Percentiles rank a stretch among this genome's conserved stretches.
Evolutionary conservation across 352 stramenopile genomes (phyloP).

Genomic region (Globisporangium parvum): DNA sequence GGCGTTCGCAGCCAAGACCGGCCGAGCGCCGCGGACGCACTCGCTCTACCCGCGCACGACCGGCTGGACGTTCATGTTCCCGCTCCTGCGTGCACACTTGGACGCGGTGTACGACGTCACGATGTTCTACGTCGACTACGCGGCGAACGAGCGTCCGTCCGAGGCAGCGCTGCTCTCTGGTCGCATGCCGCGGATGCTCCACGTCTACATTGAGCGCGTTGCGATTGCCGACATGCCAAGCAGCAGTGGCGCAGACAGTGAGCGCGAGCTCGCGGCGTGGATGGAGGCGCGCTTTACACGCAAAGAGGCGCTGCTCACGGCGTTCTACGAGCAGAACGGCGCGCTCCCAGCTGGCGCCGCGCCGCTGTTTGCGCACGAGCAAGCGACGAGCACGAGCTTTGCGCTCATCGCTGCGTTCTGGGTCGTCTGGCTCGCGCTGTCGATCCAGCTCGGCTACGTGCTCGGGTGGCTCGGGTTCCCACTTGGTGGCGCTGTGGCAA

Average conservation of each 20-base stretch:
- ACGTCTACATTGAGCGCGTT: conserved; percentile 70
- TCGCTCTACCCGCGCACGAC: conserved; percentile 76
- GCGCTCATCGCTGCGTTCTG: conserved; percentile 45
- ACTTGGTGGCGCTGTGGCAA: conserved; percentile 16
- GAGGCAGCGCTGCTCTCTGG: conserved; percentile 57
- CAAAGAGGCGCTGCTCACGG: conserved; percentile 57
- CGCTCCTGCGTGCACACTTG: conserved; percentile 43
- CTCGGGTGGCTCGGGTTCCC: conserved; percentile 25
- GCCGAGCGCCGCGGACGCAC: conserved; percentile 36
- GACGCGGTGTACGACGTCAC: conserved; percentile 77
- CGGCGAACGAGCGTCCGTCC: conserved; percentile 52
- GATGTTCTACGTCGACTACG: conserved; percentile 77
- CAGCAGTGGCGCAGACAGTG: conserved; percentile 21
- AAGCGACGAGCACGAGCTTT: conserved; percentile 23
- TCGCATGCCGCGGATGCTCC: conserved; percentile 47
- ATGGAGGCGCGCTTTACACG: conserved; percentile 58
- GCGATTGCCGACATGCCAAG: conserved; percentile 29
- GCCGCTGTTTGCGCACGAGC: conserved; percentile 30
- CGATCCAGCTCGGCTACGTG: conserved; percentile 20
- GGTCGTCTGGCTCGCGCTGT: conserved; percentile 29
- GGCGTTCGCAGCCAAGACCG: conserved; percentile 48
- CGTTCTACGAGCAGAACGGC: conserved; percentile 53
- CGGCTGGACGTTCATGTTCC: conserved; percentile 74
- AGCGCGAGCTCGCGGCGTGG: conserved; percentile 37
- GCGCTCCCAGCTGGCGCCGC: conserved; percentile 42